Base-by-base conservation (phyloP, 2,329 filamentous ascomycete genomes). In the Penicillium sp. region DNA sequence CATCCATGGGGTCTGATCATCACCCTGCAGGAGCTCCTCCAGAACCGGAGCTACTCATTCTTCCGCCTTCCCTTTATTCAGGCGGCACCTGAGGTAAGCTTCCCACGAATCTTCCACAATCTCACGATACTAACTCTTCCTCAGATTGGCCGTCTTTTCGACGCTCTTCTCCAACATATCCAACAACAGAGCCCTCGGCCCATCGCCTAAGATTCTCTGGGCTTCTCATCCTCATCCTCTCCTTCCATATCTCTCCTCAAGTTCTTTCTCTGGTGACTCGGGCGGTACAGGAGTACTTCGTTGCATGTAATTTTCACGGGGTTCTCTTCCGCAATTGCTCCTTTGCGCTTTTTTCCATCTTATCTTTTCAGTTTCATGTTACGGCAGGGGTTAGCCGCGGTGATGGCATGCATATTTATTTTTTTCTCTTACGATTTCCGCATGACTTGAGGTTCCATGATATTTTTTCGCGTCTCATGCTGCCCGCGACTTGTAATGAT, bases 1-100 rank as follows among this genome's bases (percentile, higher is more conserved):
- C 93, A 97, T 72, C 93, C 95, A 19, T 97, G 93, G 93, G 95
- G 95, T 13, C 79, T 99, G 43, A 87, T 97, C 72, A 87, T 92
- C 61, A 93, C 92, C 36, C 83, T 96, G 60, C 79, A 94, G 61
- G 94, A 97, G 78, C 83, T 99, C 56, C 82, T 96, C 65, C 95
- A 96, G 81, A 97, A 96, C 72, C 87, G 90, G 53, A 90, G 87
- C 70, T 95, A 93, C 75, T 87, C 87, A 70, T 96, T 99, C 81
- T 97, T 95, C 80, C 90, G 94, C 50, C 82, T 96, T 64, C 90
- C 91, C 27, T 97, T 96, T 68, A 90, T 97, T 76, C 95, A 96
- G 79, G 84, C 88, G 64, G 86, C 88, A 65, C 92, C 92, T 63
- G 92, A 97, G 81, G 92, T 95, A 81, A 74, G 73, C 64, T 55